Base-by-base conservation (phyloP, 2,329 filamentous ascomycete genomes). In the Bisporella sp. region DNA sequence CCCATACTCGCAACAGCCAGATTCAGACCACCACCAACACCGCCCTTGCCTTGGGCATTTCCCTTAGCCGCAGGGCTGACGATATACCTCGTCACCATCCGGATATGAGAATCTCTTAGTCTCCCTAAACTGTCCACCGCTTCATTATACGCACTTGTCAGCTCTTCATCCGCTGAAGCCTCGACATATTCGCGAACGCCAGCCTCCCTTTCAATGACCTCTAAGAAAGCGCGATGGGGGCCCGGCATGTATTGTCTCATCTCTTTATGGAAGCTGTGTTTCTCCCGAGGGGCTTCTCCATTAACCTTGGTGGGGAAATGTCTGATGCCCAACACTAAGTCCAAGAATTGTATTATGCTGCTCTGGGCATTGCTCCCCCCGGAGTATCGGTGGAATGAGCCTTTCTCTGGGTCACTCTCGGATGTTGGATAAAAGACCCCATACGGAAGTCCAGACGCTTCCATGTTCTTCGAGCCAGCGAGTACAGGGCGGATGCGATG, bases 361-460 rank as follows among this genome's bases (percentile, higher is more conserved):
- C 87, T 92, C 68, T 97, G 92, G 0, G 91, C 92, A 62, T 96
- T 96, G 66, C 88, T 95, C 4, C 92, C 92, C 13, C 92, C 92
- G n/a, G 87, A 81, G 51, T 87, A 85, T 59, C 92, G 84, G 13
- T 83, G 76, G 76, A 89, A 95, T 35, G 77, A 71, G 0, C 82
- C 79, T 11, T 73, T 72, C 1, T 82, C 84, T 2, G 80, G 73
- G 1, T 83, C 86, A 50, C 87, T 79, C 58, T 95, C 89, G 21
- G 21, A 21, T 21, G 21, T 21, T 21, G 21, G 21, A 64, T 95
- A 96, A 48, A 91, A 81, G 5, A 97, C 82, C 0, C 92, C 92
- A 9, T 81, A 78, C 0, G 91, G 89, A 1, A 96, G 74, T 0
- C 91, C 92, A 0, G 89, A 89, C 6, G 85, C 81, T 6, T 75